Evolutionary conservation across 192 early-diverging fungal genomes (phyloP).

Genomic region (Gonapodya sp.): DNA sequence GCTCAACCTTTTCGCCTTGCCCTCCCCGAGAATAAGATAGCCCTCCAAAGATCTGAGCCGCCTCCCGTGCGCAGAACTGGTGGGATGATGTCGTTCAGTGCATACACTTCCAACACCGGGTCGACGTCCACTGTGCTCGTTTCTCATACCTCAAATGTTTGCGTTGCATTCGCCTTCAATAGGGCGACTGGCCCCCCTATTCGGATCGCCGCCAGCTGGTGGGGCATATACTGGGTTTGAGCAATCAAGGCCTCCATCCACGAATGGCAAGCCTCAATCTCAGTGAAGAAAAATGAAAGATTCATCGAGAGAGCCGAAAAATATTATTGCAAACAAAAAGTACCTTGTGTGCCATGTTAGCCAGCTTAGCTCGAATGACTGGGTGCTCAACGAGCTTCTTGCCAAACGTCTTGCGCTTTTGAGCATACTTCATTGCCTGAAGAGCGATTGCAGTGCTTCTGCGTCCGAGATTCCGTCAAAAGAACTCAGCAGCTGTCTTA

Average conservation of each 20-base stretch:
- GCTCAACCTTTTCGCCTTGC: constrained; percentile 65
- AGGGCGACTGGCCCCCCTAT: constrained; percentile 80
- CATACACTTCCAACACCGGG: neutral
- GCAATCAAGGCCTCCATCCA: constrained; percentile 73
- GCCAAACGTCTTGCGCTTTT: constrained; percentile 80
- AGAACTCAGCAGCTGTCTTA: too few species aligned
- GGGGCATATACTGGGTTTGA: constrained; percentile 58
- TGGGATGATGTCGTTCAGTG: neutral
- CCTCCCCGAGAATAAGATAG: constrained; percentile 69
- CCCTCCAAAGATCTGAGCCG: constrained; percentile 86
- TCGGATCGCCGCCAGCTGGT: constrained; percentile 57
- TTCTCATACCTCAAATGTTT: constrained; percentile 48
- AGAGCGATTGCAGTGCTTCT: neutral
- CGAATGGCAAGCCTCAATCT: constrained; percentile 76
- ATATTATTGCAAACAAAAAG: neutral
- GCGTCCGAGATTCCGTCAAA: too few species aligned
- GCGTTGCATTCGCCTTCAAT: constrained; percentile 73
- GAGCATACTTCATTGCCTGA: constrained; percentile 64
- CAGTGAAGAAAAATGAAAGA: neutral
- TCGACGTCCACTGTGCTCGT: neutral
- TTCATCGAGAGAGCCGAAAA: neutral
- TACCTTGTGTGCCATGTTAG: constrained; percentile 58
- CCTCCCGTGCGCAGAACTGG: constrained; percentile 76
- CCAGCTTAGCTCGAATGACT: constrained; percentile 64
- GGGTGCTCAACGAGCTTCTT: constrained; percentile 77